Evolutionary conservation across 371 early-diverging fungal species (phyloP).

Genomic region (Lichtheimia hyalospora): DNA sequence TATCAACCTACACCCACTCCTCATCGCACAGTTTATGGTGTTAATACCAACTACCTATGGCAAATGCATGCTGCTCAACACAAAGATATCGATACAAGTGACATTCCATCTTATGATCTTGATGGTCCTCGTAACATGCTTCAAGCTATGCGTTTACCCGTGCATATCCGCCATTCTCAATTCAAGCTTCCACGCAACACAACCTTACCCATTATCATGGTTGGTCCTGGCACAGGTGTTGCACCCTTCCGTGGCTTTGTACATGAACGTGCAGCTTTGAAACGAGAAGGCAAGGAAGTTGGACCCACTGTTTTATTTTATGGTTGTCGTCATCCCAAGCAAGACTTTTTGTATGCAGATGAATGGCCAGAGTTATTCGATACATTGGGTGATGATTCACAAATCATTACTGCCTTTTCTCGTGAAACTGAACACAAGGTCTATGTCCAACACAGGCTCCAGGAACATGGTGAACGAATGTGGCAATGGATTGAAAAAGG

Average conservation of each 20-base stretch:
- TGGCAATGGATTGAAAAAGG: slow-evolving; percentile 68
- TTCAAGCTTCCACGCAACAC: slow-evolving; percentile 87
- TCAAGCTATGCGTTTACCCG: slow-evolving; percentile 56
- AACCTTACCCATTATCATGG: slow-evolving; percentile 86
- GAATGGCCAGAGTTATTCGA: slow-evolving; percentile 76
- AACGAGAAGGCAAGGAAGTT: slow-evolving; percentile 56
- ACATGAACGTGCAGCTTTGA: slow-evolving; percentile 78
- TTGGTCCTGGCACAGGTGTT: slow-evolving; percentile 98
- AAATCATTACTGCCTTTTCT: slow-evolving; percentile 86
- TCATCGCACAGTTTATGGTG: slow-evolving; percentile 66
- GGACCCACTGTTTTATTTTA: slow-evolving; percentile 91
- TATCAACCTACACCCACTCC: slow-evolving; percentile 61
- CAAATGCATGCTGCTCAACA: slow-evolving; percentile 42
- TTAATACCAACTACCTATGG: slow-evolving; percentile 74
- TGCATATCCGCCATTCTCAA: slow-evolving; percentile 84
- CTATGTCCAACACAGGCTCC: slow-evolving; percentile 85
- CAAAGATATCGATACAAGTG: slow-evolving; percentile 6
- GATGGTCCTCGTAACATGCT: slow-evolving; percentile 48
- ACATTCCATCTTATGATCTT: slow-evolving; percentile 35
- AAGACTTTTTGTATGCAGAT: slow-evolving; percentile 87
- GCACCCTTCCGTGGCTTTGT: slow-evolving; percentile 98
- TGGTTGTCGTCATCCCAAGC: slow-evolving; percentile 82
- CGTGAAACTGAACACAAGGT: slow-evolving; percentile 79
- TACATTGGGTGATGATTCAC: slow-evolving; percentile 56
- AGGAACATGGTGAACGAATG: slow-evolving; percentile 62